These are phyloP conservation scores for Coniosporium apollinis DNA, from an alignment of 495 filamentous ascomycete species.

Conservation along the genomic window DNA sequence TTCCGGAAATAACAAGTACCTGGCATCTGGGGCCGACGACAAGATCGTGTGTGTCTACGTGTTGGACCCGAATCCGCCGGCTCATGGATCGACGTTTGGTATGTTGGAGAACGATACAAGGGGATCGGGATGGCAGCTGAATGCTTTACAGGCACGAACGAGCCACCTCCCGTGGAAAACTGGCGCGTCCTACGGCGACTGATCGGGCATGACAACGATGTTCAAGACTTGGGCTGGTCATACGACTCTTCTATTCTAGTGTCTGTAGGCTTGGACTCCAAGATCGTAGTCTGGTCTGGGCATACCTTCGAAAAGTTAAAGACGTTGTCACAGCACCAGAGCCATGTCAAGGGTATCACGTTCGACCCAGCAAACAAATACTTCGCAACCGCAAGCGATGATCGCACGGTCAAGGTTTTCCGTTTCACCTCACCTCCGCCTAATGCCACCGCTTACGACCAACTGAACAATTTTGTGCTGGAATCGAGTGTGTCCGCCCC, in stretches of 20 bases:
- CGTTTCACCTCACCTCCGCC: slow-evolving; percentile 78
- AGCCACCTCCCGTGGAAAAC: slow-evolving; percentile 83
- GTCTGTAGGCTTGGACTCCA: slow-evolving; percentile 92
- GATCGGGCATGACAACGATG: slow-evolving; percentile 95
- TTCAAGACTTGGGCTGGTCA: slow-evolving; percentile 96
- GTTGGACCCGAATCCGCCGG: slow-evolving; percentile 64
- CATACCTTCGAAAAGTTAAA: slow-evolving; percentile 97
- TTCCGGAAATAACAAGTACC: slow-evolving; percentile 78
- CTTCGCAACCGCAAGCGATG: slow-evolving; percentile 95
- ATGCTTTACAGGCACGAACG: slow-evolving; percentile 52
- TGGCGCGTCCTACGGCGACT: slow-evolving; percentile 88
- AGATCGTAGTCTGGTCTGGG: slow-evolving; percentile 95
- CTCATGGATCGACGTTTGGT: slow-evolving; percentile 61
- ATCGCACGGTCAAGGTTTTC: slow-evolving; percentile 92
- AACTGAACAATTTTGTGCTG: slow-evolving; percentile 84
- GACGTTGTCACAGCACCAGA: slow-evolving; percentile 75
- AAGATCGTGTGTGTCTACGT: slow-evolving; percentile 96
- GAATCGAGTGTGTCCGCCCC: slow-evolving; percentile 73
- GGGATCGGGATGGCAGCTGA: slow-evolving; percentile 3
- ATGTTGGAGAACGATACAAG: slow-evolving; percentile 16
- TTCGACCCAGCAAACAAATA: slow-evolving; percentile 99
- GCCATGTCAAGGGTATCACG: slow-evolving; percentile 94
- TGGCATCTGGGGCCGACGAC: slow-evolving; percentile 93
- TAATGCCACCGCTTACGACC: slow-evolving; percentile 88
- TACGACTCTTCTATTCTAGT: slow-evolving; percentile 89